Base-by-base conservation (phyloP, 352 stramenopile genomes). In the Hyphochytrium catenoides region DNA sequence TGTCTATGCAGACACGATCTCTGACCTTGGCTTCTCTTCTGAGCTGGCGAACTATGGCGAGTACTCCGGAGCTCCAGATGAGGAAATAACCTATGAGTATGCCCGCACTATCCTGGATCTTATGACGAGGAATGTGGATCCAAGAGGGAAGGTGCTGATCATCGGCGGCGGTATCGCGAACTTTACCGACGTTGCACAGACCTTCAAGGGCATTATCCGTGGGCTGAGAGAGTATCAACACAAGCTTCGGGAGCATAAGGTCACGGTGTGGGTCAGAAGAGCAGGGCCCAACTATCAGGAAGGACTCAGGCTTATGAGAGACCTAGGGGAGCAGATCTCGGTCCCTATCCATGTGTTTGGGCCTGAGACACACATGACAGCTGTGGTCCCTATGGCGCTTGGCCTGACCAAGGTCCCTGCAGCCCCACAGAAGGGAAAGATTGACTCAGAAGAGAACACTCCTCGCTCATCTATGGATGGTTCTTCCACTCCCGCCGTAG, bases 101-200 rank as follows among this genome's bases (percentile, higher is more conserved):
- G 86, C 86, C 31, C 85, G 89, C 48, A 95, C 86, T 6, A 87
- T 96, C 27, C 70, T 96, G 32, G 67, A 78, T 22, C 61, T 95
- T 0, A 95, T 96, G 86, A 93, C 79, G 43, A 67, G 70, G 43
- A 62, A 87, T 39, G 68, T 73, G 32, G 64, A 93, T 52, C 60
- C 78, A 20, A 59, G 66, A 22, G 65, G 65, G 28, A 96, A 95
- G 61, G 77, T 95, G 33, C 62, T 96, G 27, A 94, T 96, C 48
- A 93, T 96, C 45, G 86, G 86, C 34, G 86, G 86, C 44, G 82
- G 83, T 31, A 96, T 96, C 61, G 86, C 86, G 44, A 96, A 96
- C 59, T 96, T 96, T 55, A 96, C 86, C 25, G 86, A 96, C 50
- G 81, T 95, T 6, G 84, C 86, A 8, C 68, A 87, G 50, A 96